Evolutionary conservation across 306 rosid species (phyloP), one percentile per base, ranked within the genome.

Genomic region (Cicer yamashitae): DNA sequence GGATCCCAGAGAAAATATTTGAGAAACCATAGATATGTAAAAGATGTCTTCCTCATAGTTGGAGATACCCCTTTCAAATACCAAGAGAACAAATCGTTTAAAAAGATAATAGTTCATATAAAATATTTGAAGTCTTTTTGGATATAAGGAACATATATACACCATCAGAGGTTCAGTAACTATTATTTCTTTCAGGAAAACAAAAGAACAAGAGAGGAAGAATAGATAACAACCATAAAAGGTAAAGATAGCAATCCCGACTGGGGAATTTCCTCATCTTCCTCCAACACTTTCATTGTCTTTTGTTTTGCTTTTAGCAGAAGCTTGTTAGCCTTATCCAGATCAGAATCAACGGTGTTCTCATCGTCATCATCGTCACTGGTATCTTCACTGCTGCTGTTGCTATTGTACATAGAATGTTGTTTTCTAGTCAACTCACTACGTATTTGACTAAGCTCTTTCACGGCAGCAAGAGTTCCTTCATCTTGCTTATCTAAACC

Each of bases 401-500:
- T 88, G 38, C 86, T 75, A 34, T 77, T 97, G 38, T 82, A 87
- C 96, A 92, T 84, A 34, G 96, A 79, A 63, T 89, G 85, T 85
- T 82, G 87, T 86, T 94, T 94, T 82, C 97, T 88, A 53, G 92
- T 89, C 91, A 94, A 87, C 17, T 72, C 86, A 60, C 88, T 59
- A 59, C 90, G 97, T 75, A 79, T 72, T 63, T 77, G 89, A 72
- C 86, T 90, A 79, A 88, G 93, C 73, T 94, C 97, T 10, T 87
- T 79, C 70, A 94, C 82, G 13, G 97, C 99, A 80, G 86, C 87
- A 44, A 97, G 91, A 72, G 99, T 94, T 58, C 96, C 96, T 52
- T 94, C 99, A 82, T 94, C 96, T 86, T 94, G 99, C 15, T 50
- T 80, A 66, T 80, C 70, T 70, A 90, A 76, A 82, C 99, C 93